Evolutionary conservation across 768 basidiomycete genomes (phyloP), one percentile per base, ranked within the genome.

Genomic region (Lentinula edodes): DNA sequence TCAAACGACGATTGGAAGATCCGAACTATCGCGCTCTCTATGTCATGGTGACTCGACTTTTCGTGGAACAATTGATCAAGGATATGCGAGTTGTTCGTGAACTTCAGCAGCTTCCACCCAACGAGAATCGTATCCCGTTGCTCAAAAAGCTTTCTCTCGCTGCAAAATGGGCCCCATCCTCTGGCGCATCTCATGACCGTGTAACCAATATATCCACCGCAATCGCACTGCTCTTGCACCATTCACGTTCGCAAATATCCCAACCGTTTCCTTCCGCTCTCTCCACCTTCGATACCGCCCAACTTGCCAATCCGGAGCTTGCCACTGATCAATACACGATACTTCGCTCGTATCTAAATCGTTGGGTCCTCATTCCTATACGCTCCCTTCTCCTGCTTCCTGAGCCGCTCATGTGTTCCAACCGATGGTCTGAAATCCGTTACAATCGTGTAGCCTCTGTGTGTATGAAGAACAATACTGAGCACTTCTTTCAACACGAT

Each of bases 101-200:
- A 62, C 66, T 80, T 12, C 64, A 75, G 6, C 58, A 67, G 1
- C 71, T 85, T 20, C 67, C 75, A 1, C 65, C 64, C 0, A 69
- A 70, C 8, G 68, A 69, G 1, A 70, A 73, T 0, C 73, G 70
- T 6, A 63, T 70, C 5, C 55, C 65, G 4, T 69, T 80, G 23
- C 65, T 79, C 6, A 76, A 71, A 62, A 72, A 76, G 36, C 72
- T 90, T 18, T 81, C 82, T 6, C 79, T 89, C 15, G 86, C 80
- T 0, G 78, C 79, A 1, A 91, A 90, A 70, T 91, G 88, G 88
- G 88, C 87, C 0, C 88, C 89, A 0, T 81, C 83, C 2, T 83
- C 84, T 12, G 76, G 70, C 3, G 73, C 76, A 3, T 77, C 84
- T 3, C 88, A 89, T 60, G 89, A 90, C 66, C 78, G 81, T 9